phyloP scores from a whole-genome alignment of 306 rosid genomes.

The Medicago truncatula region MtrunA17r5.0-ANR NC_053044.1:1161001-1161500 shows the following conservation, averaged over 20 bases:
- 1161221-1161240: not conserved
- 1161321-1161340: not conserved
- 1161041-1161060: constrained; percentile 5
- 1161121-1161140: constrained; percentile 34
- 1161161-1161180: constrained; percentile 18
- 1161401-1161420: constrained; percentile 15
- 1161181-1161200: constrained; percentile 40
- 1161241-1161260: constrained; percentile 28
- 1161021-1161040: constrained; percentile 3
- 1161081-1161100: constrained; percentile 23
- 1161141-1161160: not conserved
- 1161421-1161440: constrained; percentile 23
- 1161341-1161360: constrained; percentile 25
- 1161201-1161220: constrained; percentile 29
- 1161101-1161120: constrained; percentile 2
- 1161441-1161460: constrained; percentile 23
- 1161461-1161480: constrained; percentile 36
- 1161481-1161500: constrained; percentile 25
- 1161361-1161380: constrained; percentile 28
- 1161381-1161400: constrained; percentile 19
- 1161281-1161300: constrained; percentile 19
- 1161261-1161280: constrained; percentile 19
- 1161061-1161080: constrained; percentile 2
- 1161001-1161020: constrained; percentile 24
- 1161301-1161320: constrained; percentile 37